phyloP scores from a whole-genome alignment of 2,329 filamentous ascomycete genomes.

The Apiospora saccharicola region DNA sequence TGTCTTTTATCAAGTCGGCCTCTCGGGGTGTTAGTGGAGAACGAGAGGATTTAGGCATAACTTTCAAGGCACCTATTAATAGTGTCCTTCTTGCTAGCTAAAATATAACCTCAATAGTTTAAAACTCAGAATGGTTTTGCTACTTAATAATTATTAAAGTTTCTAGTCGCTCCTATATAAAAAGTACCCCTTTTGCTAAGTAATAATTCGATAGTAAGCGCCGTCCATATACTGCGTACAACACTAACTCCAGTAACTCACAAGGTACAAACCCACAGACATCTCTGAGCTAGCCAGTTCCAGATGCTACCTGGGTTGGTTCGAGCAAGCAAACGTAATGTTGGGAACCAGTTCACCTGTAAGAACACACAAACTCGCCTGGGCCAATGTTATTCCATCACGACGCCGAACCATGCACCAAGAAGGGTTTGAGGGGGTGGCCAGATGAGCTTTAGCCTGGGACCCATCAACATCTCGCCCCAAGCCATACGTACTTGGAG shows the following conservation, averaged over 20 bases:
- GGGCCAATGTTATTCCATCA: background rate
- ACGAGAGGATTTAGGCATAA: no score
- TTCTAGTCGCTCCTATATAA: no score
- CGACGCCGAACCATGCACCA: background rate
- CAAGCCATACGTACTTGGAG: background rate
- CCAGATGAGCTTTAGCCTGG: background rate
- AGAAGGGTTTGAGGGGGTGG: background rate
- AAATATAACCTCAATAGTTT: no score
- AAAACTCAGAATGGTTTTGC: no score
- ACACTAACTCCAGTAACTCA: background rate
- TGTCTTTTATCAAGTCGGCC: no score
- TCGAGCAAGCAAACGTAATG: background rate
- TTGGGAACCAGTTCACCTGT: background rate
- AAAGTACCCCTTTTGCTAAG: no score
- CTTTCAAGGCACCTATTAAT: no score
- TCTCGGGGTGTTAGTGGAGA: no score
- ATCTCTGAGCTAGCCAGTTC: background rate
- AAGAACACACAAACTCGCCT: background rate
- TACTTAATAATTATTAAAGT: no score
- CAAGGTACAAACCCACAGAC: background rate
- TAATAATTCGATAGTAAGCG: no score
- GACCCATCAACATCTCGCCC: background rate
- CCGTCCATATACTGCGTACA: background rate
- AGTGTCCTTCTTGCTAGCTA: no score
- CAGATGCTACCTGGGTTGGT: background rate